These are phyloP conservation scores for Zymoseptoria brevis DNA, from an alignment of 2,329 filamentous ascomycete genomes.

Conservation along the genomic window DNA sequence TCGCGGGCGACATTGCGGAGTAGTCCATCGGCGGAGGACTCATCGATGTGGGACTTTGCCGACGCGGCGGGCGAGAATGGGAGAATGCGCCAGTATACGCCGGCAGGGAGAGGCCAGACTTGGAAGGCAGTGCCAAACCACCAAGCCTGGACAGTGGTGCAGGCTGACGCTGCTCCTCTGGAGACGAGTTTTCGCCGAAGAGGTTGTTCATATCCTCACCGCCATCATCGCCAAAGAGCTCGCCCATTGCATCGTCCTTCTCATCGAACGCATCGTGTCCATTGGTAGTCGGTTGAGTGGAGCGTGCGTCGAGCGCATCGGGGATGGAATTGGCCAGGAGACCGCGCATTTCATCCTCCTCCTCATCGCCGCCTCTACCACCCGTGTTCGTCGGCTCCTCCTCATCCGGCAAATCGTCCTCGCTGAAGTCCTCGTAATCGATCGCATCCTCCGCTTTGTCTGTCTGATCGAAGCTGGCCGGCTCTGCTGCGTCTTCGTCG, in stretches of 20 bases:
- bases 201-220: conserved; percentile 37
- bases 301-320: conserved; percentile 9
- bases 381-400: conserved; percentile 41
- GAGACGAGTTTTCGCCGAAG: conserved; percentile 30
- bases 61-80: conserved; percentile 7
- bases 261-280: conserved; percentile 11
- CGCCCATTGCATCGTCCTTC: conserved; percentile 35
- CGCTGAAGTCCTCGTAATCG: conserved; percentile 84
- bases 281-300: conserved; percentile 13
- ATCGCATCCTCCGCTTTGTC: conserved; percentile 89
- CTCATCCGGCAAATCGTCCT: conserved; percentile 83
- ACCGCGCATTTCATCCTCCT: conserved; percentile 9
- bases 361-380: conserved; percentile 14
- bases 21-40: conserved; percentile 21
- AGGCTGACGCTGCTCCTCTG: conserved; percentile 20
- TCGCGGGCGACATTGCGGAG: conserved; percentile 18
- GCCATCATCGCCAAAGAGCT: conserved; percentile 56
- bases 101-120: conserved; percentile 24
- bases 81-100: conserved; percentile 5
- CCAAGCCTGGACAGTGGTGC: conserved; percentile 16
- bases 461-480: conserved; percentile 37
- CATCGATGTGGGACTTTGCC: conserved; percentile 15
- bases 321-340: conserved; percentile 7
- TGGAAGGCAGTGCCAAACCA: conserved; percentile 26
- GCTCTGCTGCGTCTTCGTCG: conserved; percentile 20